Base-by-base conservation (phyloP, 306 rosid species). In the Medicago arabica region DNA sequence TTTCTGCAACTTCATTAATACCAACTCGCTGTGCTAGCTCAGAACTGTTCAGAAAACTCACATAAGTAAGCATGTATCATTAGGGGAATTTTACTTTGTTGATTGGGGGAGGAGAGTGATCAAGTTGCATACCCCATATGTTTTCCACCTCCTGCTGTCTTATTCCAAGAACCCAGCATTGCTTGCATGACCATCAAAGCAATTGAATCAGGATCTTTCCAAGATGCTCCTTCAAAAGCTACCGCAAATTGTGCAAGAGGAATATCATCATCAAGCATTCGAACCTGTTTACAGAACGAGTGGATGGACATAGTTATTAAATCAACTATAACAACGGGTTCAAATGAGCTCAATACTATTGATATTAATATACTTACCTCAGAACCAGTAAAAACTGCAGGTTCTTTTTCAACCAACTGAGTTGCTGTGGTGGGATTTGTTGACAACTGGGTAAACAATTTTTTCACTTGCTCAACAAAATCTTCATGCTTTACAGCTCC, bases 101-200 rank as follows among this genome's bases (percentile, higher is more conserved):
- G n/a, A 19, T 19, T 14, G 8, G 9, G 12, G 57, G 28, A 7
- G 66, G 57, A 38, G 10, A 59, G 38, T 19, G 23, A 43, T 59
- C 54, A 82, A 19, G 75, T 41, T 44, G 10, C 78, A 83, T 81
- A 91, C 98, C 98, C 97, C 98, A 92, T 89, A 84, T 96, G 99
- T 79, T 96, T 92, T 89, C 94, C 99, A 69, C 98, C 96, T 44
- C 91, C 93, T 7, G 93, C 90, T 50, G 79, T 79, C 81, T 96
- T 96, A 77, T 88, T 96, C 98, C 98, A 96, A 46, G 99, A 92
- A 21, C 98, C 99, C 84, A 96, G 64, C 98, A 96, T 88, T 28
- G 98, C 96, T 51, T 96, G 99, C 97, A 96, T 96, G 80, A 96
- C 99, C 99, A 92, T 96, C 70, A 96, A 82, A 43, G 98, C 73